Base-by-base conservation (phyloP, 2,329 filamentous ascomycete genomes). In the Phoma sp. region DNA sequence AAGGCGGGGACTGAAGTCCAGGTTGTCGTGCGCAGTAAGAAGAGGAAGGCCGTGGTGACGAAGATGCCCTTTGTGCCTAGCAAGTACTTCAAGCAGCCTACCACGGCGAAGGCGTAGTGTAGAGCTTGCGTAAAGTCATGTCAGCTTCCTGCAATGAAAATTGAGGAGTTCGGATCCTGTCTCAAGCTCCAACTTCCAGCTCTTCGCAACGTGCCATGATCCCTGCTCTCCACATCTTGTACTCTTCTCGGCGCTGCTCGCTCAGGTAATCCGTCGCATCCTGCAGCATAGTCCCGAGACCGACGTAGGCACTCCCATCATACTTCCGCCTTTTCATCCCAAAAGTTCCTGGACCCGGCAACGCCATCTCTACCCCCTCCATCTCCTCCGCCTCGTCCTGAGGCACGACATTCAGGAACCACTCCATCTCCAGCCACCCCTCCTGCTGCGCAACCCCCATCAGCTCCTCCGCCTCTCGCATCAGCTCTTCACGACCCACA, bases 51-150 rank as follows among this genome's bases (percentile, higher is more conserved):
- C 1, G 83, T 84, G 3, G 89, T 96, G 29, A 83, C 86, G 7
- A 93, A 93, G 80, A 95, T 96, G 92, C 93, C 93, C 1, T 96
- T 96, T 75, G 83, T 96, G 46, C 82, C 86, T 45, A 86, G 83
- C 66, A 92, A 90, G 77, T 96, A 96, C 76, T 89, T 83, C 76
- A 73, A 73, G 52, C 64, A 68, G 40, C 58, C 64, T 30, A 61
- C 62, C 0, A 66, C 64, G 13, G 56, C 57, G 32, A 68, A 68
- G 56, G 65, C 65, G 27, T 68, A 64, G 50, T 23, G 23, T 10
- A 25, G 23, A 43, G 38, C 29, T 24, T 22, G 25, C 25, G n/a
- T 18, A 6, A 47, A 47, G 37, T 11, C 9, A 41, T 23, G 33
- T 27, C 29, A 30, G 18, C 22, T 42, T 42, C 10, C 14, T 25